Evolutionary conservation across 352 stramenopile species (phyloP).

Genomic region (Paralagenidium karlingii): DNA sequence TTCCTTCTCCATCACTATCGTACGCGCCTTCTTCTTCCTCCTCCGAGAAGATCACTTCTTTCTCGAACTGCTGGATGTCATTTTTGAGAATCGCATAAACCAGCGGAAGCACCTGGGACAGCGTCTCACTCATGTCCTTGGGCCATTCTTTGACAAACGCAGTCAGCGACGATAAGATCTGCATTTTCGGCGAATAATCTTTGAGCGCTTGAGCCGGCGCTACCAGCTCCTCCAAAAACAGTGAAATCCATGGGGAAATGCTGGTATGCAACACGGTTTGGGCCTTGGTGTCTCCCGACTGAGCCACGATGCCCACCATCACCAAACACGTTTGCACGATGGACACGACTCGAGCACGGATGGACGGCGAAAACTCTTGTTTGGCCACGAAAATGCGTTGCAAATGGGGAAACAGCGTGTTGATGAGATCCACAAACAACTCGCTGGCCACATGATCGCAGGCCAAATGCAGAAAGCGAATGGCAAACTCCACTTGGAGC

Average conservation of each 20-base stretch:
- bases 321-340: conserved; percentile 69
- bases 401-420: conserved; percentile 60
- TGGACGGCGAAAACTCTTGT: conserved; percentile 27
- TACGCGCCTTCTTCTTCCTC: conserved; percentile 50
- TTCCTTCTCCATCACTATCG: conserved; percentile 64
- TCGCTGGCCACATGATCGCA: conserved; percentile 66
- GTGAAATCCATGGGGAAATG: conserved; percentile 50
- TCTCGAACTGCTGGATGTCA: conserved; percentile 33
- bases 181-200: conserved; percentile 61
- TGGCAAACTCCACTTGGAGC: conserved; percentile 50
- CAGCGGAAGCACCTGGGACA: conserved; percentile 61
- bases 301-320: conserved; percentile 75
- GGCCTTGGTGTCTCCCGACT: conserved; percentile 49
- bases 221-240: conserved; percentile 44
- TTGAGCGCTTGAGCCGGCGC: conserved; percentile 27
- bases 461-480: conserved; percentile 63
- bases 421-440: conserved; percentile 64
- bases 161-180: conserved; percentile 55
- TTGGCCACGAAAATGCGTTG: conserved; percentile 38
- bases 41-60: conserved; percentile 27
- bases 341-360: conserved; percentile 40
- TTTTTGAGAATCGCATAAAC: conserved; percentile 40
- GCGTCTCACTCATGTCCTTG: conserved; percentile 58
- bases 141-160: conserved; percentile 76
- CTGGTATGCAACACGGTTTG: conserved; percentile 49